Conservation (phyloP, 2,329 filamentous ascomycete genomes). For the Aureobasidium mangrovei region DNA sequence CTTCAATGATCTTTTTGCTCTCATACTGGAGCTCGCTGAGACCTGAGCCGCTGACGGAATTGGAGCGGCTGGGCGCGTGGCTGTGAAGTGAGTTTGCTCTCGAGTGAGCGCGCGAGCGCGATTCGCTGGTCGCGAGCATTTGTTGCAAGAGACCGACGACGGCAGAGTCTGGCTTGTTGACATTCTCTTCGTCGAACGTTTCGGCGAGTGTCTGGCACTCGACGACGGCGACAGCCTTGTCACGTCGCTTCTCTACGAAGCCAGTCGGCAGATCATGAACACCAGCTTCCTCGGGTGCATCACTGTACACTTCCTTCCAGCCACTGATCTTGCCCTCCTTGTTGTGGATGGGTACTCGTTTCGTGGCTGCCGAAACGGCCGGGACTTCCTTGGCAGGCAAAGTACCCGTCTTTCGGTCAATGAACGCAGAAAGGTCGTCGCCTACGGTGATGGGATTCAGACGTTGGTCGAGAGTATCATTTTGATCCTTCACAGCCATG, state of each 20-base stretch:
- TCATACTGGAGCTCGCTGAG: slow-evolving; percentile 10
- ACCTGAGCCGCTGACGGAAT: slow-evolving; percentile 8
- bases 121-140: slow-evolving; percentile 6
- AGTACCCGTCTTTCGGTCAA: not conserved
- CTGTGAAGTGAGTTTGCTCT: slow-evolving; percentile 7
- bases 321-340: slow-evolving; percentile 12
- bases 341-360: slow-evolving; percentile 7
- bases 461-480: not conserved
- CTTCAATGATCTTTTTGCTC: slow-evolving; percentile 13
- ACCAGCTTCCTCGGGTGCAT: not conserved
- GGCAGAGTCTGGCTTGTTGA: slow-evolving; percentile 10
- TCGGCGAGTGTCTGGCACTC: slow-evolving; percentile 9
- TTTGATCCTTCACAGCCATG: slow-evolving; percentile 1
- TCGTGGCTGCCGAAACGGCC: not conserved
- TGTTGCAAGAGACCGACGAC: slow-evolving; percentile 7
- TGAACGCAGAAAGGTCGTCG: slow-evolving; percentile 9
- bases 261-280: slow-evolving; percentile 6
- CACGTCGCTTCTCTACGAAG: not conserved
- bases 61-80: slow-evolving; percentile 2
- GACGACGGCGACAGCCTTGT: not conserved
- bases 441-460: not conserved
- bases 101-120: slow-evolving; percentile 1
- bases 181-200: slow-evolving; percentile 6
- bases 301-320: slow-evolving; percentile 5
- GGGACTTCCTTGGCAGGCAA: not conserved